These are phyloP conservation scores for Umbellularia californica DNA, from an alignment of 164 flowering plant species.

Conservation along the genomic window DNA sequence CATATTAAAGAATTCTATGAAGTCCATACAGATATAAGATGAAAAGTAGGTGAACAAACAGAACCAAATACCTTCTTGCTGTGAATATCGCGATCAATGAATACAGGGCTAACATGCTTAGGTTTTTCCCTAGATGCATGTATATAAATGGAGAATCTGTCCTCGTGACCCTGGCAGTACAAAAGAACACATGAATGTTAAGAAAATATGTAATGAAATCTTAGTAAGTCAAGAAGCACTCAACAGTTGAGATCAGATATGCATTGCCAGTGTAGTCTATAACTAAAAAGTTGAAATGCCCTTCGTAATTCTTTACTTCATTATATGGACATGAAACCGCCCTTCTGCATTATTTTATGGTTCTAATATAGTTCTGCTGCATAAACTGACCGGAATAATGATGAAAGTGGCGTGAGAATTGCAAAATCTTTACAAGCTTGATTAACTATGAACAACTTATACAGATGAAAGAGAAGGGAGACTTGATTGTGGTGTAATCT, in stretches of 20 bases:
- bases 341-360: too few species aligned
- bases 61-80: slow-evolving; percentile 53
- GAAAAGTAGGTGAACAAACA: neutral
- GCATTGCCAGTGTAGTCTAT: neutral
- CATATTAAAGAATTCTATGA: neutral
- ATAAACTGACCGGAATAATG: too few species aligned
- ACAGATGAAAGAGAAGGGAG: too few species aligned
- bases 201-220: neutral
- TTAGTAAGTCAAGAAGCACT: neutral
- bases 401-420: too few species aligned
- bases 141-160: slow-evolving; percentile 70
- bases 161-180: slow-evolving; percentile 78
- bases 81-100: slow-evolving; percentile 55
- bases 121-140: slow-evolving; percentile 87
- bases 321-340: too few species aligned
- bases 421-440: too few species aligned
- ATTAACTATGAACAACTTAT: too few species aligned
- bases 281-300: neutral
- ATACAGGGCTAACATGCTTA: slow-evolving; percentile 64
- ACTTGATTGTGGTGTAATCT: too few species aligned
- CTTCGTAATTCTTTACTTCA: neutral
- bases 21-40: neutral
- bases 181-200: slow-evolving; percentile 3
- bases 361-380: too few species aligned
- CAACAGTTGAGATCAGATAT: neutral